Base-by-base conservation (phyloP, 352 stramenopile species). In the Phytophthora cactorum region DNA sequence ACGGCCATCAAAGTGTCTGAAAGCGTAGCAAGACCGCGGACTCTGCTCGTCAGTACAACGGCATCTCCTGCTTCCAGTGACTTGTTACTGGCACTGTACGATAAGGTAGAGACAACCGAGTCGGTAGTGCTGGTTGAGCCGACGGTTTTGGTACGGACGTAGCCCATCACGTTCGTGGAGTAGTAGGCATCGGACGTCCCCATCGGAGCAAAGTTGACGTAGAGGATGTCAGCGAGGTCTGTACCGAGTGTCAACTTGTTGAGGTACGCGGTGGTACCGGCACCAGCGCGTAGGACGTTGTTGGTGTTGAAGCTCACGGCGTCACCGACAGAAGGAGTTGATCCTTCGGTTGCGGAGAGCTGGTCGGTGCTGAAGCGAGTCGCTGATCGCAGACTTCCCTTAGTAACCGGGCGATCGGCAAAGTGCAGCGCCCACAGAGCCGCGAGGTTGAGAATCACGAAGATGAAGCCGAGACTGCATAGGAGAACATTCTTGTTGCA, bases 391-490 rank as follows among this genome's bases (percentile, higher is more conserved):
- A 75, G 36, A 27, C 49, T 63, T 22, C 52, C 52, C 36, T 66
- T 70, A 28, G 9, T 49, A 29, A 38, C 39, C 2, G 82, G 77
- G 11, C 68, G 72, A 57, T 90, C 72, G 15, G 76, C 78, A 51
- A 91, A 91, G 70, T 90, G 83, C 25, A 92, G 69, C 31, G 82
- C 68, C 70, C 86, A 92, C 17, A 92, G 59, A 14, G 79, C 83
- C 7, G 74, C 77, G 44, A 89, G 58, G 63, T 91, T 91, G 68
- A 78, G 63, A 17, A 90, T 27, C 53, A 90, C 79, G 45, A 89
- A 90, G 49, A 88, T 28, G 52, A 87, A 79, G 14, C 72, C 75
- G 29, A 86, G 28, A 12, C 60, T 28, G n/a, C 72, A 69, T 27
- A 81, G 43, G 5, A 82, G 28, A 17, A 44, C 50, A n/a, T 49